Conservation (phyloP, 139 green algal species). For the Ettlia oleoabundans region DNA sequence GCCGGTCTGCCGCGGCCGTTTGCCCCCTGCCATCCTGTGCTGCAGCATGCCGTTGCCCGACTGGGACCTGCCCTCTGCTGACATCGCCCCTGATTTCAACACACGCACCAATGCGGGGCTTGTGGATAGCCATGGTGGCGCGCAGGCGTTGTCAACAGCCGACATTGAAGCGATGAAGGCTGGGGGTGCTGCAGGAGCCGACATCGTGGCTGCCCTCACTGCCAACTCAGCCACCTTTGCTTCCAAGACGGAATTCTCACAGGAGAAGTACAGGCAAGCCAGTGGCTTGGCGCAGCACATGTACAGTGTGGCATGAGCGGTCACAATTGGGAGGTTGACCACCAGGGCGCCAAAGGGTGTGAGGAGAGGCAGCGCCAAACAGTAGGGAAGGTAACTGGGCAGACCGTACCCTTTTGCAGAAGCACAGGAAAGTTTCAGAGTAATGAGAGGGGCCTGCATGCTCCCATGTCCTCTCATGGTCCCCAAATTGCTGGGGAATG, state of each 20-base stretch:
- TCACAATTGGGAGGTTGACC: too few species aligned
- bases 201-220: constrained; percentile 80
- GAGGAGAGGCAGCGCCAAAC: too few species aligned
- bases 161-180: constrained; percentile 43
- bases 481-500: too few species aligned
- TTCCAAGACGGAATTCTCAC: constrained; percentile 83
- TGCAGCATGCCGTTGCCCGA: constrained; percentile 13
- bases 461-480: too few species aligned
- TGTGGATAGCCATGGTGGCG: not conserved
- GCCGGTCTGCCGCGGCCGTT: not conserved
- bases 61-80: constrained; percentile 1
- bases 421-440: too few species aligned
- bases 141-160: constrained; percentile 1
- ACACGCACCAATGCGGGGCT: constrained; percentile 28
- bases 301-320: not conserved
- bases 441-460: too few species aligned
- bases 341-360: too few species aligned
- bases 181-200: constrained; percentile 48
- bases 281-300: not conserved
- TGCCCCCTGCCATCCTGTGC: not conserved
- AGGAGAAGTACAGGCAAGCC: constrained; percentile 84
- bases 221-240: constrained; percentile 80
- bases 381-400: too few species aligned
- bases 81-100: not conserved
- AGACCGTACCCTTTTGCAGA: too few species aligned